phyloP scores from a whole-genome alignment of 2,329 filamentous ascomycete genomes.

The Aspergillus ochraceoroseus region DNA sequence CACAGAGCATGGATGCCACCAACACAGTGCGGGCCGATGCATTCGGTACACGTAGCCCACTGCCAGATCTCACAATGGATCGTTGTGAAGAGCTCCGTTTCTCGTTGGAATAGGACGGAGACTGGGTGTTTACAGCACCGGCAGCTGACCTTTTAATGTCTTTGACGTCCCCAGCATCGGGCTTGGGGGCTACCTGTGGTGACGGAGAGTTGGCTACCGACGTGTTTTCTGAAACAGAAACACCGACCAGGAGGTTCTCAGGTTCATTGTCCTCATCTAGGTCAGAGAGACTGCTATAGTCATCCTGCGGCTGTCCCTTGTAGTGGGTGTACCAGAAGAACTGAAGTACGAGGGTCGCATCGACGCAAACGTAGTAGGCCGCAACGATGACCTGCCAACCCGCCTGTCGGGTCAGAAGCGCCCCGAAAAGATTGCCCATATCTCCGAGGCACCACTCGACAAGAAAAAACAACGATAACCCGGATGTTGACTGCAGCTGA shows the following conservation, averaged over 20 bases:
- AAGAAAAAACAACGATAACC: slow-evolving; percentile 61
- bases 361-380: slow-evolving; percentile 62
- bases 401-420: slow-evolving; percentile 59
- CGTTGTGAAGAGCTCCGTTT: slow-evolving; percentile 31
- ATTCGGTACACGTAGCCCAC: slow-evolving; percentile 27
- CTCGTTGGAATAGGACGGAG: slow-evolving; percentile 34
- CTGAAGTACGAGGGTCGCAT: slow-evolving; percentile 58
- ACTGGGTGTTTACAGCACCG: slow-evolving; percentile 21
- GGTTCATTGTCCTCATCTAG: slow-evolving; percentile 28
- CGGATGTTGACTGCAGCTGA: slow-evolving; percentile 58
- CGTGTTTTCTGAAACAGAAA: slow-evolving; percentile 34
- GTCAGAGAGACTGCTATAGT: slow-evolving; percentile 27
- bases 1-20: slow-evolving; percentile 44
- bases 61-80: slow-evolving; percentile 26
- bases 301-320: slow-evolving; percentile 46
- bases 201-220: slow-evolving; percentile 20
- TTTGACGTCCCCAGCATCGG: slow-evolving; percentile 29
- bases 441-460: slow-evolving; percentile 63
- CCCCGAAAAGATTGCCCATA: slow-evolving; percentile 58
- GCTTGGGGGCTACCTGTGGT: slow-evolving; percentile 19
- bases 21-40: slow-evolving; percentile 44
- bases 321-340: slow-evolving; percentile 62
- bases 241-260: slow-evolving; percentile 35
- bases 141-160: slow-evolving; percentile 24
- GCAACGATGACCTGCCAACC: slow-evolving; percentile 63